phyloP scores from a whole-genome alignment of 1,139 yeast genomes.

The Nakaseomyces nivariensis region DNA sequence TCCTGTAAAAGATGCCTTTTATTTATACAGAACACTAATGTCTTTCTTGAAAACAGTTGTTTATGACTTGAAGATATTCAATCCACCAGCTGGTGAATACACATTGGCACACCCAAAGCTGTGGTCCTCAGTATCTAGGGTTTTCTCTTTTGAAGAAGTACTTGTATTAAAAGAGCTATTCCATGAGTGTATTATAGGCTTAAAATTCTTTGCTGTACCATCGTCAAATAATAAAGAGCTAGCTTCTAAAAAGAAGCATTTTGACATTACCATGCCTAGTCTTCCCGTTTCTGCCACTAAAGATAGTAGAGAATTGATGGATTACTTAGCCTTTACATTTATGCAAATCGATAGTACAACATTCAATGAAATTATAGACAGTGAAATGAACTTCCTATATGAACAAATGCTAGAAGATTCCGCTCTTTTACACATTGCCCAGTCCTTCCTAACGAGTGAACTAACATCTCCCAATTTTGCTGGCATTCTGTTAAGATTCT shows the following conservation, averaged over 20 bases:
- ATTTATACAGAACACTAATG: conserved; percentile 78
- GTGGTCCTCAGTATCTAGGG: conserved; percentile 86
- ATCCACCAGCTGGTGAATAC: conserved; percentile 70
- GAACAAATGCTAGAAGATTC: conserved; percentile 77
- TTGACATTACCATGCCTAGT: conserved; percentile 73
- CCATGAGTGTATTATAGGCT: conserved; percentile 76
- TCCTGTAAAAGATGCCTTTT: conserved; percentile 78
- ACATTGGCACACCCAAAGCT: conserved; percentile 54
- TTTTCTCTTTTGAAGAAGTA: conserved; percentile 75
- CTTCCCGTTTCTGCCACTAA: conserved; percentile 79
- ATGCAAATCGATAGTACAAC: conserved; percentile 93
- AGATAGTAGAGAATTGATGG: conserved; percentile 94
- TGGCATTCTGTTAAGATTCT: conserved; percentile 70
- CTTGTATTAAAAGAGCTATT: conserved; percentile 65
- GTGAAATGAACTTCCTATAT: conserved; percentile 70
- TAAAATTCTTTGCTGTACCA: conserved; percentile 55
- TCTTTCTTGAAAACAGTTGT: conserved; percentile 84
- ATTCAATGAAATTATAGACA: conserved; percentile 81
- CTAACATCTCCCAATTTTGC: conserved; percentile 88
- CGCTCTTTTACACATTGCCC: conserved; percentile 83
- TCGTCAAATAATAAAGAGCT: conserved; percentile 8
- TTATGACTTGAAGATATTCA: conserved; percentile 81
- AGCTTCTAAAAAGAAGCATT: conserved; percentile 28
- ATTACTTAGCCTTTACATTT: conserved; percentile 86
- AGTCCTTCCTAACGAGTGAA: conserved; percentile 87